Percentiles rank a stretch among this genome's conserved stretches.
Evolutionary conservation across 1,139 yeast genomes (phyloP).

Genomic region (Debaryomyces sp.): DNA sequence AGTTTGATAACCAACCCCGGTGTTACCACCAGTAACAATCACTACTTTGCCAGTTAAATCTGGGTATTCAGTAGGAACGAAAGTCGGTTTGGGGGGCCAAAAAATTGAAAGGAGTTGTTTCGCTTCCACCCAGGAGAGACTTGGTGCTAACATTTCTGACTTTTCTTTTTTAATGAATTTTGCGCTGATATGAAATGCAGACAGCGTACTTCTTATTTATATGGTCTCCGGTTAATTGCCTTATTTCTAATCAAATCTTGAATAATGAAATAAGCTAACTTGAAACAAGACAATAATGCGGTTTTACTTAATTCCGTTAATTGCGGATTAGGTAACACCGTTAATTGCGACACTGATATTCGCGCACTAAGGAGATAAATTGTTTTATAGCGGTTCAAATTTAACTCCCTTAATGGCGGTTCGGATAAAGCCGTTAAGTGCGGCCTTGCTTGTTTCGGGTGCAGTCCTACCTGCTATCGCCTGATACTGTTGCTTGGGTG

Average conservation of each 20-base stretch:
- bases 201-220: background rate
- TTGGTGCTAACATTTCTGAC: background rate
- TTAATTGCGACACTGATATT: too few relatives aligned
- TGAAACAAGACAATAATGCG: background rate
- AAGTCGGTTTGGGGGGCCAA: background rate
- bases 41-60: conserved; percentile 22
- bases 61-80: conserved; percentile 15
- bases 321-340: too few relatives aligned
- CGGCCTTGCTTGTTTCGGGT: too few relatives aligned
- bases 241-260: background rate
- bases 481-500: too few relatives aligned
- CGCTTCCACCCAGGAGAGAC: background rate
- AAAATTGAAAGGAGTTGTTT: background rate
- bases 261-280: background rate
- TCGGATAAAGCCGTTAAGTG: background rate
- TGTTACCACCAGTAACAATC: conserved; percentile 24
- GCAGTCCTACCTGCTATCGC: too few relatives aligned
- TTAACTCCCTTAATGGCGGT: background rate
- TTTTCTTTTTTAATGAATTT: background rate
- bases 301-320: background rate
- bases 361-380: too few relatives aligned
- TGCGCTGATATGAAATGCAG: background rate
- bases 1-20: conserved; percentile 31
- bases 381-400: too few relatives aligned
- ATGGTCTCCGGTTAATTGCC: background rate